Percentiles rank a stretch among this genome's conserved stretches.
Evolutionary conservation across 2,329 filamentous ascomycete genomes (phyloP).

Genomic region (Sphaerostilbella broomeana): DNA sequence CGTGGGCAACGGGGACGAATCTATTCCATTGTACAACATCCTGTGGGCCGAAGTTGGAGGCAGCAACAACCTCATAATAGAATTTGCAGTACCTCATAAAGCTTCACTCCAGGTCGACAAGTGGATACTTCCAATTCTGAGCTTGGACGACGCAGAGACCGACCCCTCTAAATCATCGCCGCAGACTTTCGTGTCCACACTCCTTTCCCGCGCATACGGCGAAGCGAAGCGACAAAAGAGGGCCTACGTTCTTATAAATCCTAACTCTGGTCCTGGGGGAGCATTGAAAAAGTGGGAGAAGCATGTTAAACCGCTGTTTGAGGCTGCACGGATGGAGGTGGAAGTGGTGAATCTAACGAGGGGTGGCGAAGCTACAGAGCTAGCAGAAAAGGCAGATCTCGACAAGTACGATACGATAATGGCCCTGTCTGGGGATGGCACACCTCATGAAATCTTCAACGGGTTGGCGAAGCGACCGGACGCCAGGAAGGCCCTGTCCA

Average conservation of each 20-base stretch:
- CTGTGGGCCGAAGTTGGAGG: constrained; percentile 68
- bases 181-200: constrained; percentile 56
- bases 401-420: constrained; percentile 78
- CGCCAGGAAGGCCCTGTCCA: constrained; percentile 64
- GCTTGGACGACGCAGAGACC: constrained; percentile 11
- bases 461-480: constrained; percentile 73
- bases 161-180: constrained; percentile 30
- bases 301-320: constrained; percentile 74
- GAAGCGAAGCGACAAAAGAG: constrained; percentile 62
- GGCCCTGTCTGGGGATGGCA: constrained; percentile 85
- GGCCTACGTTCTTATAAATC: constrained; percentile 85
- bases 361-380: constrained; percentile 70
- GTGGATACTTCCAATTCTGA: constrained; percentile 45
- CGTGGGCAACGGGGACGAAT: constrained; percentile 23
- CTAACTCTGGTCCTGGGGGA: constrained; percentile 74
- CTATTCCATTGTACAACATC: constrained; percentile 73
- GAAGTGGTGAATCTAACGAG: constrained; percentile 67
- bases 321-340: constrained; percentile 69
- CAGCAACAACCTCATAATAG: constrained; percentile 58
- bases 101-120: constrained; percentile 53
- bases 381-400: constrained; percentile 69
- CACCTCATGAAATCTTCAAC: constrained; percentile 92
- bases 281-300: constrained; percentile 67
- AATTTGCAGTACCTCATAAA: constrained; percentile 61
- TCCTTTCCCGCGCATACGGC: constrained; percentile 67